These are phyloP conservation scores for Xerocomellus chrysenteron DNA, from an alignment of 768 basidiomycete genomes.

Conservation along the genomic window DNA sequence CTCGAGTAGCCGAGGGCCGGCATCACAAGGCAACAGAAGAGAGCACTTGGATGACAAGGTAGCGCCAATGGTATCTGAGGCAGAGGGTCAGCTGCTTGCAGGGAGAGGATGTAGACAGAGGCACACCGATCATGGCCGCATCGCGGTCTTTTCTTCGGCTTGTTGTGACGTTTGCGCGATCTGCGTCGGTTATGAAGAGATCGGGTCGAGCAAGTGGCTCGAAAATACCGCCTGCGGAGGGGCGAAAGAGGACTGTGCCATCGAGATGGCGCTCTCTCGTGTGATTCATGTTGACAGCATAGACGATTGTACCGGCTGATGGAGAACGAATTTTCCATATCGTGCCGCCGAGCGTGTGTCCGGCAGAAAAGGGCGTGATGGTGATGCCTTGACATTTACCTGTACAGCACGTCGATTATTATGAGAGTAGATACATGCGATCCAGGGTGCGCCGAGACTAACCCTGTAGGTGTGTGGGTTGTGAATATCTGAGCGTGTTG, in stretches of 20 bases:
- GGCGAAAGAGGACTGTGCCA: slow-evolving; percentile 82
- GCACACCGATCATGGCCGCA: slow-evolving; percentile 77
- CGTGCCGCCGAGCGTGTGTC: slow-evolving; percentile 93
- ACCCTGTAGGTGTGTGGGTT: slow-evolving; percentile 95
- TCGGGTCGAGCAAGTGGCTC: slow-evolving; percentile 89
- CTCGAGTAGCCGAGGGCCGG: slow-evolving; percentile 92
- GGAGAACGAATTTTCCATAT: slow-evolving; percentile 99
- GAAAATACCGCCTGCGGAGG: slow-evolving; percentile 73
- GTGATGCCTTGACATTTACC: slow-evolving; percentile 92
- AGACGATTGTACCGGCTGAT: slow-evolving; percentile 91
- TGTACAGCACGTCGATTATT: slow-evolving; percentile 26
- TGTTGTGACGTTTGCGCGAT: slow-evolving; percentile 76
- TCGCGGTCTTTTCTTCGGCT: slow-evolving; percentile 90
- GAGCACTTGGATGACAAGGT: slow-evolving; percentile 81
- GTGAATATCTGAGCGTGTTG: slow-evolving; percentile 91
- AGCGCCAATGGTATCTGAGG: slow-evolving; percentile 79
- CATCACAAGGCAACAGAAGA: slow-evolving; percentile 87
- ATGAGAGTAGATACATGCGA: slow-evolving; percentile 3
- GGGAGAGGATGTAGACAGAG: neutral
- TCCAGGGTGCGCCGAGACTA: slow-evolving; percentile 20
- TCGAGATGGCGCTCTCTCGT: slow-evolving; percentile 95
- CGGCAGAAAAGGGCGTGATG: slow-evolving; percentile 92
- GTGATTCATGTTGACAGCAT: slow-evolving; percentile 95
- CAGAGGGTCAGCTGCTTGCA: neutral
- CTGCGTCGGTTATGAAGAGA: slow-evolving; percentile 90